Conservation (phyloP, 495 filamentous ascomycete genomes). For the Corynascus novoguineensis region DNA sequence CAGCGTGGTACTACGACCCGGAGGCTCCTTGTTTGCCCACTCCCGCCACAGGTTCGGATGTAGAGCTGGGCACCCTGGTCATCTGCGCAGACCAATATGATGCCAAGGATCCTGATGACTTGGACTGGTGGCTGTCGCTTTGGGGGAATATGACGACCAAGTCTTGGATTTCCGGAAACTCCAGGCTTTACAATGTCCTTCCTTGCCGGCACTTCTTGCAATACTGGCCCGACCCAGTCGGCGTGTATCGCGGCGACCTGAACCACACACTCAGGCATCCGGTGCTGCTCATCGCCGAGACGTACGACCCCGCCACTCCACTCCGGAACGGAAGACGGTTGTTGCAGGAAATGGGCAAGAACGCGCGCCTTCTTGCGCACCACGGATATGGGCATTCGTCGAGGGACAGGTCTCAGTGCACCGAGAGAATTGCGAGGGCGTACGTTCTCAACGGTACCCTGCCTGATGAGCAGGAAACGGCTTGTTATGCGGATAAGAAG, state of each 20-base stretch:
- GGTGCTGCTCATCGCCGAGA: conserved; percentile 42
- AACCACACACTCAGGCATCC: conserved; percentile 38
- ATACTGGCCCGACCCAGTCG: conserved; percentile 41
- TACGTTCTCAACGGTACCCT: conserved; percentile 37
- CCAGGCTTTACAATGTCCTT: conserved; percentile 38
- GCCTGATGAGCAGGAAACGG: conserved; percentile 34
- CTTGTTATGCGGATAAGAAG: conserved; percentile 41
- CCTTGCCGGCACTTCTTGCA: conserved; percentile 39
- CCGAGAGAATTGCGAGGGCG: conserved; percentile 32
- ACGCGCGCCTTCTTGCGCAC: conserved; percentile 41
- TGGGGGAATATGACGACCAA: conserved; percentile 41
- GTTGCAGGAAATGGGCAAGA: conserved; percentile 38
- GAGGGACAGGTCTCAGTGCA: conserved; percentile 39
- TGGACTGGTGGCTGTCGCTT: conserved; percentile 39
- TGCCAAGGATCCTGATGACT: conserved; percentile 34
- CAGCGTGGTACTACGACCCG: conserved; percentile 38
- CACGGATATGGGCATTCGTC: conserved; percentile 46
- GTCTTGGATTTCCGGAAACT: conserved; percentile 43
- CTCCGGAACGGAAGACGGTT: conserved; percentile 41
- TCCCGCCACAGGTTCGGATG: conserved; percentile 23
- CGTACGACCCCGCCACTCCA: conserved; percentile 46
- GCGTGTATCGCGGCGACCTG: conserved; percentile 41
- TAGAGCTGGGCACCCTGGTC: conserved; percentile 35
- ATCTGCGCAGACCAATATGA: conserved; percentile 43
- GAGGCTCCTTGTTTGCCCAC: conserved; percentile 25